Percentiles rank a stretch among this genome's conserved stretches.
Conservation (phyloP, 2,329 filamentous ascomycete species). For the Lasiodiplodia theobromae region DNA sequence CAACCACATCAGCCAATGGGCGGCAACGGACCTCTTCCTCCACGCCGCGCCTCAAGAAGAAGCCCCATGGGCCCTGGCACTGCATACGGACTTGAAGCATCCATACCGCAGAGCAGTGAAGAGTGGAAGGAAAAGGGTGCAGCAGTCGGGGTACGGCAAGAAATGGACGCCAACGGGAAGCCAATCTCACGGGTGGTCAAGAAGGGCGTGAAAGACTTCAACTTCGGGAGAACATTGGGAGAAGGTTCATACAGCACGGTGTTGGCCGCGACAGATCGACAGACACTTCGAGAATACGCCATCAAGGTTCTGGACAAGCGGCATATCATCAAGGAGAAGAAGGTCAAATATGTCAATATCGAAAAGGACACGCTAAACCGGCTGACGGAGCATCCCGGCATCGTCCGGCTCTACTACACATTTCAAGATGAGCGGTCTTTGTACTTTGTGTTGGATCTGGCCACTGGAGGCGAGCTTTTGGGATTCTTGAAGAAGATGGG, state of each 20-base stretch:
- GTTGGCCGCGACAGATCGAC: constrained; percentile 87
- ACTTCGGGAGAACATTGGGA: constrained; percentile 87
- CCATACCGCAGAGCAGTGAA: constrained; percentile 72
- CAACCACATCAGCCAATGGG: constrained; percentile 61
- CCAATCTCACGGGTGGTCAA: constrained; percentile 85
- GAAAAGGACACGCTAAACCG: constrained; percentile 98
- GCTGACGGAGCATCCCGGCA: constrained; percentile 93
- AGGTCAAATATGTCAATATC: constrained; percentile 99
- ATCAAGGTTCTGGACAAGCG: constrained; percentile 98
- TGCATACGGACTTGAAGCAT: constrained; percentile 65
- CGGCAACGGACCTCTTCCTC: constrained; percentile 70
- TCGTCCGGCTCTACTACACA: constrained; percentile 96
- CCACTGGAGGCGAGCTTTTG: constrained; percentile 88
- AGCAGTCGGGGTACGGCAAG: constrained; percentile 81
- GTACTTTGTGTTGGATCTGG: constrained; percentile 95
- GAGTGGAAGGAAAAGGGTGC: constrained; percentile 97
- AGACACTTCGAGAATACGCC: constrained; percentile 94
- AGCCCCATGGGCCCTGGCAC: constrained; percentile 64
- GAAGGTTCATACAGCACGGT: constrained; percentile 99
- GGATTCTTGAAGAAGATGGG: constrained; percentile 93
- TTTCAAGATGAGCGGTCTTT: constrained; percentile 96
- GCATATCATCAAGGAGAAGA: constrained; percentile 99
- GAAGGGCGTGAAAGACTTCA: constrained; percentile 97
- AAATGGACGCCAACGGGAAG: constrained; percentile 84
- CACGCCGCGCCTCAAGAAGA: constrained; percentile 77